Percentiles rank a stretch among this genome's conserved stretches.
Evolutionary conservation across 352 stramenopile species (phyloP).

Genomic region (Pythium phragmitis): DNA sequence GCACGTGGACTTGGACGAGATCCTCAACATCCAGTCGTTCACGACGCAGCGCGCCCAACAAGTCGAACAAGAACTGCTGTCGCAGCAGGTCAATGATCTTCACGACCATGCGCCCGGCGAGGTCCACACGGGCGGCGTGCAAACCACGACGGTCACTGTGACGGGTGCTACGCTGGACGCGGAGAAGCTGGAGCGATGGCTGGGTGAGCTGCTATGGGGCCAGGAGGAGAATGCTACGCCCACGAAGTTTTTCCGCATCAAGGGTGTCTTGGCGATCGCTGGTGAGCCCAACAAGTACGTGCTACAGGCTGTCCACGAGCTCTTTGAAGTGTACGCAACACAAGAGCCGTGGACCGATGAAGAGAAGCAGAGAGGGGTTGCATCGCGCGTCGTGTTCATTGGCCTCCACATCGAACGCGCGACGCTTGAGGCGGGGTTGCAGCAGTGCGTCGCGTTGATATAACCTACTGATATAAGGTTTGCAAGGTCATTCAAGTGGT

Average conservation of each 20-base stretch:
- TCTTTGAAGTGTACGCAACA: slow-evolving; percentile 75
- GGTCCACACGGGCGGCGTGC: slow-evolving; percentile 60
- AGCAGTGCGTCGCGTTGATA: slow-evolving; percentile 29
- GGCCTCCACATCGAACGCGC: slow-evolving; percentile 50
- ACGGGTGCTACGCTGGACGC: slow-evolving; percentile 35
- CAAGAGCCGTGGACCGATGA: slow-evolving; percentile 48
- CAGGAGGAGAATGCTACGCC: slow-evolving; percentile 34
- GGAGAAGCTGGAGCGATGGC: slow-evolving; percentile 68
- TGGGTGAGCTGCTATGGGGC: slow-evolving; percentile 69
- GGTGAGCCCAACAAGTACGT: slow-evolving; percentile 67
- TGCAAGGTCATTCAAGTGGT: slow-evolving; percentile 1
- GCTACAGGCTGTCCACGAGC: slow-evolving; percentile 78
- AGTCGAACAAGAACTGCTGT: slow-evolving; percentile 44
- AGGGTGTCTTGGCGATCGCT: slow-evolving; percentile 61
- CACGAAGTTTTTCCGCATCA: slow-evolving; percentile 69
- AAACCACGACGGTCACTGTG: slow-evolving; percentile 67
- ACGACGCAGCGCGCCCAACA: slow-evolving; percentile 59
- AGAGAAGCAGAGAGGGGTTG: slow-evolving; percentile 10
- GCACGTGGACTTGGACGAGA: slow-evolving; percentile 57
- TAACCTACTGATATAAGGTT: slow-evolving; percentile 20
- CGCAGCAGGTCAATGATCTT: slow-evolving; percentile 3
- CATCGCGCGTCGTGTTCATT: slow-evolving; percentile 74
- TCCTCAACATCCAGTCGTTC: slow-evolving; percentile 82
- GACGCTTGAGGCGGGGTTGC: slow-evolving; percentile 37
- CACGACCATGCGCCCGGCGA: slow-evolving; percentile 7